Evolutionary conservation across 495 filamentous ascomycete species (phyloP), one percentile per base, ranked within the genome.

Genomic region (Cenococcum geophilum): DNA sequence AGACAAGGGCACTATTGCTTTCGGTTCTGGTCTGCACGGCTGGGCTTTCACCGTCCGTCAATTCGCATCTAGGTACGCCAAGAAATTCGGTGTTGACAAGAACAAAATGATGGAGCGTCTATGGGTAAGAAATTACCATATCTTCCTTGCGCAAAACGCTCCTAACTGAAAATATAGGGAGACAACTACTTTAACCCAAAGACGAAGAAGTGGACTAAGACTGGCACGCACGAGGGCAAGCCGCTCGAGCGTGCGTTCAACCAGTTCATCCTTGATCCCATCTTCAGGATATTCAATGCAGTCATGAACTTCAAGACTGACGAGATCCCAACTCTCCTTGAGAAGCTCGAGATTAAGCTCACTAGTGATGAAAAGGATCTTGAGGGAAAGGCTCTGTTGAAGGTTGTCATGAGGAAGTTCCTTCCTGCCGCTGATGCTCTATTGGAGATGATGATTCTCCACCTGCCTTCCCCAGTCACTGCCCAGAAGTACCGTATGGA

Each of bases 41-140:
- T 99, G 93, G 93, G 91, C 89, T 76, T 99, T 99, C 87, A 99
- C 93, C 68, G 82, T 99, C 80, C 89, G 93, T 70, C 95, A 99
- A 77, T 99, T 99, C 78, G 93, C 93, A 69, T 80, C 85, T 72
- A 87, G 87, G 74, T 98, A 97, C 80, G 88, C 93, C 75, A 97
- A 97, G 89, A 98, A 98, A 79, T 97, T 98, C 73, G 93, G 93
- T 86, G 95, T 98, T 71, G 95, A 98, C 83, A 89, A 88, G 77
- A 85, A 83, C 78, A 97, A 97, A 90, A 96, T 98, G 95, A 96
- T 97, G 86, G 90, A 96, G 81, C 91, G 95, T 84, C 88, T 98
- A 71, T 98, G 93, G 93, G 89, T 91, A 79, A 77, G 83, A 1
- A 32, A 27, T 72, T 61, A 25, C 37, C 21, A 18, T 12, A 55